Base-by-base conservation (phyloP, 73 alveolate genomes). In the Stentor roeselii region DNA sequence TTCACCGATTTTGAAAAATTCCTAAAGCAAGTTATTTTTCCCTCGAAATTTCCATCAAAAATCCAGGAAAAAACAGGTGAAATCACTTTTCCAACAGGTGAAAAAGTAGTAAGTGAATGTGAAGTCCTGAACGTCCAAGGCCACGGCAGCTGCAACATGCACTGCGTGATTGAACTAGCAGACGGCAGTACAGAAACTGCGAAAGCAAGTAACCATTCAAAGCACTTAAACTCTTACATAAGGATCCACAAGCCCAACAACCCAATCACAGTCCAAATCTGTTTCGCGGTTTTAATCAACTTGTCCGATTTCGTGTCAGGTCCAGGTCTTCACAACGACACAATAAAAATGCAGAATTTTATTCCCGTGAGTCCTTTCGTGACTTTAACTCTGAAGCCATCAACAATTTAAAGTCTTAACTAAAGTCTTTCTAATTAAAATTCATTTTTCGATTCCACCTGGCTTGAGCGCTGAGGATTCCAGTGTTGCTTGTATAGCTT, bases 401-500 rank as follows among this genome's bases (percentile, higher is more conserved):
- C 67, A n/a, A n/a, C n/a, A n/a, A n/a, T n/a, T n/a, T n/a, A n/a
- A n/a, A n/a, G n/a, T n/a, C n/a, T n/a, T n/a, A n/a, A n/a, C n/a
- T n/a, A n/a, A n/a, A n/a, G n/a, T n/a, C n/a, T n/a, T n/a, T n/a
- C n/a, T n/a, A n/a, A n/a, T n/a, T n/a, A n/a, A n/a, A n/a, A n/a
- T n/a, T n/a, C n/a, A n/a, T n/a, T n/a, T n/a, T n/a, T n/a, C n/a
- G n/a, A n/a, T n/a, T 67, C 96, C 96, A 90, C 60, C 84, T 90
- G 3, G 93, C 84, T 60, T 84, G 36, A 14, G 87, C 82, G 4
- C 92, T 76, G 15, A 90, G 21, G 59, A 90, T 90, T 3, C 96
- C 96, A 15, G 87, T 85, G 42, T 90, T 90, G 35, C 90, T 82
- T 3, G 88, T 87, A 11, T 86, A 82, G 58, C 87, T 84, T 0